Evolutionary conservation across 2,329 filamentous ascomycete genomes (phyloP), one percentile per base, ranked within the genome.

Genomic region (Fusarium sp.): DNA sequence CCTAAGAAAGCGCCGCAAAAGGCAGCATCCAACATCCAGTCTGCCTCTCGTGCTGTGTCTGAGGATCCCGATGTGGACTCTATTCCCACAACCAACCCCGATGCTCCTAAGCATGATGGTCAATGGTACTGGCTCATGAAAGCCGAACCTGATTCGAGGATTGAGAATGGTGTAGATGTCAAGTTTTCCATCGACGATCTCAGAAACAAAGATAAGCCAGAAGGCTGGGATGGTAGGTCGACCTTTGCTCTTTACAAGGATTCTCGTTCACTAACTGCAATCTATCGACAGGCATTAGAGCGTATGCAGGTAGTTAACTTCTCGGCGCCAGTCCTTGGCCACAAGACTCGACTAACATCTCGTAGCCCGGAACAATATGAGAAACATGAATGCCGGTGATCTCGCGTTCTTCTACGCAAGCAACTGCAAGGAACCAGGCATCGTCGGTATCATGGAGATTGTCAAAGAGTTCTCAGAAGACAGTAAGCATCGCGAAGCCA

Each of bases 331-430:
- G 19, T 19, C 19, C 19, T 19, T 19, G 19, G 19, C 19, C 19
- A 19, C 3, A 19, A 19, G 19, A 19, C 19, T 19, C 19, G 19
- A 19, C 19, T 19, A 19, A 19, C 19, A 19, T 27, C 1, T 4
- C 0, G 3, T 4, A 75, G 94, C 94, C 7, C 87, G 92, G 23
- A 98, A 97, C 71, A 92, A 97, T 73, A 88, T 99, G 78, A 86
- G 91, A 27, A 85, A 87, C 9, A 99, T 99, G 95, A 93, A 91
- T 69, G 87, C 88, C 52, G 93, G 93, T 46, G 95, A 99, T 72
- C 82, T 93, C 29, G 93, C 93, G 23, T 98, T 99, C 78, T 98
- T 99, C 79, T 98, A 98, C 73, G 94, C 97, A 76, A 96, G 91
- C 42, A 96, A 95, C 70, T 95, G 91, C 77, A 96, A 96, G 73